Base-by-base conservation (phyloP, 2,329 filamentous ascomycete genomes). In the Nakataea oryzae region DNA sequence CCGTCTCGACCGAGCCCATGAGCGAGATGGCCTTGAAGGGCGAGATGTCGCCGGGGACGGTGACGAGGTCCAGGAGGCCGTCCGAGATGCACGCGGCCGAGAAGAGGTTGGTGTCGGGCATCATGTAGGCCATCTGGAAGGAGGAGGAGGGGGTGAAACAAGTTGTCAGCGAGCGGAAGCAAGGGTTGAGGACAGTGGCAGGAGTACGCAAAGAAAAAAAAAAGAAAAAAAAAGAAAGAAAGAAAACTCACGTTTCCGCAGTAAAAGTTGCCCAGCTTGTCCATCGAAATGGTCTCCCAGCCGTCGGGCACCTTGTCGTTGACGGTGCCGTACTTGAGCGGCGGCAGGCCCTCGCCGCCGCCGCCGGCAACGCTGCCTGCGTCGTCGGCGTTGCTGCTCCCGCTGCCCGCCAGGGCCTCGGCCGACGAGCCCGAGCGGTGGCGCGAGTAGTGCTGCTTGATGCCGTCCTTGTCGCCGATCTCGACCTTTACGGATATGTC, bases 191-290 rank as follows among this genome's bases (percentile, higher is more conserved):
- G 26, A 27, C n/a, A 30, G 41, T n/a, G n/a, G n/a, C n/a, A n/a
- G n/a, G n/a, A n/a, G 59, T 57, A 9, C 56, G 13, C 8, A 5
- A 24, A 47, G 13, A 61, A 56, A 41, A 30, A 17, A 21, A 27
- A 17, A 50, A 32, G 7, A 34, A 50, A 24, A 24, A 34, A 27
- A 14, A 57, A 21, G 27, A 30, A 1, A 47, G 60, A 56, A 17
- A 59, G 1, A 26, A 9, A 26, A 77, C 84, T 76, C 71, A 87
- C 86, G 72, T 97, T 99, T 65, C 95, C 95, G 34, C 88, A 90
- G 75, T 96, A 97, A 73, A 99, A 96, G 70, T 91, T 97, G 58
- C 92, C 92, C 62, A 99, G 78, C 32, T 88, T 90, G 65, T 95
- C 86, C 65, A 89, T 83, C 0, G 89, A 84, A 3, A 89, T 76